These are phyloP conservation scores for Cryptosporidium xiaoi DNA, from an alignment of 169 alveolate genomes.

Conservation along the genomic window DNA sequence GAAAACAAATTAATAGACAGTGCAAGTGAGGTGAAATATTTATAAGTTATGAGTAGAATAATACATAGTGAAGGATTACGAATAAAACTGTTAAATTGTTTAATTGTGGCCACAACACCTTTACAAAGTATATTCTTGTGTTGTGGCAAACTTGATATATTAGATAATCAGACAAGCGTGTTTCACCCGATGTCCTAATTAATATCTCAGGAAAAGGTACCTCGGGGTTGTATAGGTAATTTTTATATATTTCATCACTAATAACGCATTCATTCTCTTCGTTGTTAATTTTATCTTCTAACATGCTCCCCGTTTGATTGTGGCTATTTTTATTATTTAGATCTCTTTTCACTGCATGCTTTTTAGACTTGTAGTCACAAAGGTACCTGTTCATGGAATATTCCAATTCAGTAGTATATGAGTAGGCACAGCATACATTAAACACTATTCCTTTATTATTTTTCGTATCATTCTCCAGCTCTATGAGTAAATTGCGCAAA, in stretches of 20 bases:
- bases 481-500: not conserved
- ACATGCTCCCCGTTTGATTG: too few relatives aligned
- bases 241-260: conserved; percentile 70
- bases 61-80: conserved; percentile 35
- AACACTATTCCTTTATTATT: conserved; percentile 32
- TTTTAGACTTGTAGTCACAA: not conserved
- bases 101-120: conserved; percentile 48
- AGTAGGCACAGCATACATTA: conserved; percentile 68
- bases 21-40: not conserved
- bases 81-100: conserved; percentile 19
- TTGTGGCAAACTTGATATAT: conserved; percentile 83
- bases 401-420: conserved; percentile 51
- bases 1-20: not conserved
- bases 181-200: conserved; percentile 90
- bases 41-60: conserved; percentile 35
- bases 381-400: conserved; percentile 8
- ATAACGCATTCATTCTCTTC: not conserved
- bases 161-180: conserved; percentile 89
- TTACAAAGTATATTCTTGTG: conserved; percentile 41
- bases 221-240: conserved; percentile 78
- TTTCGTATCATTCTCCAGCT: conserved; percentile 20
- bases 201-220: conserved; percentile 87
- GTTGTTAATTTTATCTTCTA: not conserved
- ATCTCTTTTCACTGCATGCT: not conserved
- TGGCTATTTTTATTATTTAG: not conserved